A percentile compares a stretch with the other conserved stretches of the same genome.
Conservation (phyloP, 352 stramenopile species). For the Globisporangium cylindrosporum region DNA sequence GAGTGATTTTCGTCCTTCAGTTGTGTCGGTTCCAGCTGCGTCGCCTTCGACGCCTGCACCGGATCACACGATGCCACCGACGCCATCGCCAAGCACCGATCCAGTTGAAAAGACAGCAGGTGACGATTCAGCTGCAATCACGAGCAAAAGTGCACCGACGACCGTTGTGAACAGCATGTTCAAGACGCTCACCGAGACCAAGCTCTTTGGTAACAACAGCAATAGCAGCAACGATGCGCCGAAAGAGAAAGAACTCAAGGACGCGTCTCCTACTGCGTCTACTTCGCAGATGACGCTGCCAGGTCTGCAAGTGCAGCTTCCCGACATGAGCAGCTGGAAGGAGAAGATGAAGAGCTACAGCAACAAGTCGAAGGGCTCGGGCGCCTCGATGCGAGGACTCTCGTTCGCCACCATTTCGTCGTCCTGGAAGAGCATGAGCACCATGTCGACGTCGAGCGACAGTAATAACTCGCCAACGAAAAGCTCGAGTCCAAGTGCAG, state of each 20-base stretch:
- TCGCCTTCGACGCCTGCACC: constrained; percentile 34
- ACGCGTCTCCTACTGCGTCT: constrained; percentile 17
- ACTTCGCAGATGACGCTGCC: constrained; percentile 18
- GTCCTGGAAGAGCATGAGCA: constrained; percentile 46
- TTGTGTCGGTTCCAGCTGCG: constrained; percentile 5
- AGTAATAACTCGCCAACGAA: constrained; percentile 11
- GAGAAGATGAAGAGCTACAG: constrained; percentile 43
- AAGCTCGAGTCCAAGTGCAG: constrained; percentile 8
- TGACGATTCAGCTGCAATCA: background rate
- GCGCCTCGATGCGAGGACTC: constrained; percentile 37
- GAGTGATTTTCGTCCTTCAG: constrained; percentile 13
- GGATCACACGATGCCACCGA: constrained; percentile 29
- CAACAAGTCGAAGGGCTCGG: constrained; percentile 19
- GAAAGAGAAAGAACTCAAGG: background rate
- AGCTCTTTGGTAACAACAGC: constrained; percentile 20
- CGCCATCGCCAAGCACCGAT: constrained; percentile 22
- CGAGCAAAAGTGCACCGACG: constrained; percentile 3
- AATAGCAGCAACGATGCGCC: background rate
- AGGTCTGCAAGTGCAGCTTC: constrained; percentile 22
- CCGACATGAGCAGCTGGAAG: constrained; percentile 43
- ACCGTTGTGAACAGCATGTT: constrained; percentile 35
- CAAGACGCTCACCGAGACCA: constrained; percentile 31
- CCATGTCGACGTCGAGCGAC: constrained; percentile 14
- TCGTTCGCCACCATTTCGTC: constrained; percentile 40
- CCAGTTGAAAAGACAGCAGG: background rate